Evolutionary conservation across 306 rosid genomes (phyloP), one percentile per base, ranked within the genome.

Genomic region (Lablab purpureus): DNA sequence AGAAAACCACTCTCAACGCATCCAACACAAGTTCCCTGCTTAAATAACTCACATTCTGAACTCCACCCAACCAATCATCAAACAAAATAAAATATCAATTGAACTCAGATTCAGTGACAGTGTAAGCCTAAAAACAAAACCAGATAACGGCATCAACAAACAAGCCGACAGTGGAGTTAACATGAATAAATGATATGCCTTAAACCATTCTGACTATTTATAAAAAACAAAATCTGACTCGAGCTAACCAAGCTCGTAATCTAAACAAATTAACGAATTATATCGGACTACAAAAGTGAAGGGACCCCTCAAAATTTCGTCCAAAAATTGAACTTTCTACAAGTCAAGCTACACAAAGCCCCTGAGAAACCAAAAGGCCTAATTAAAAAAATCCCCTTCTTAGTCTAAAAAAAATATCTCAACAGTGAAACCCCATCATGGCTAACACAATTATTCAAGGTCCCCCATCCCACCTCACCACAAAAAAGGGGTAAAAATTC

Each of bases 341-440:
- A 34, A 50, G 41, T 65, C 60, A 77, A 41, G 36, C 65, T 37
- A 81, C 85, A 69, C 15, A 59, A 81, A 60, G n/a, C 62, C 76
- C 67, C 80, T 40, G 45, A 78, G 30, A 75, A 75, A 80, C 67
- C 80, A 66, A 76, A 75, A 86, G 52, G 71, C 75, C 81, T 32
- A 32, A 62, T 62, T 7, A 62, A 32, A n/a, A 36, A 3, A 62
- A 10, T 25, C 77, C 22, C 84, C 17, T 77, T 86, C 68, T 59
- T 28, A 55, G 52, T 87, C 81, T 2, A 83, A 66, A 70, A 74
- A 83, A 86, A 79, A 63, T 58, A 67, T 50, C 81, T 58, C 78
- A 75, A 88, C 87, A 88, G 86, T 79, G 66, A 71, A 87, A 73
- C 67, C 80, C 63, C 79, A 81, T 83, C 68, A 83, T 69, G 76